These are phyloP conservation scores for Choanephora cucurbitarum DNA, from an alignment of 371 early-diverging fungal genomes.

Conservation along the genomic window DNA sequence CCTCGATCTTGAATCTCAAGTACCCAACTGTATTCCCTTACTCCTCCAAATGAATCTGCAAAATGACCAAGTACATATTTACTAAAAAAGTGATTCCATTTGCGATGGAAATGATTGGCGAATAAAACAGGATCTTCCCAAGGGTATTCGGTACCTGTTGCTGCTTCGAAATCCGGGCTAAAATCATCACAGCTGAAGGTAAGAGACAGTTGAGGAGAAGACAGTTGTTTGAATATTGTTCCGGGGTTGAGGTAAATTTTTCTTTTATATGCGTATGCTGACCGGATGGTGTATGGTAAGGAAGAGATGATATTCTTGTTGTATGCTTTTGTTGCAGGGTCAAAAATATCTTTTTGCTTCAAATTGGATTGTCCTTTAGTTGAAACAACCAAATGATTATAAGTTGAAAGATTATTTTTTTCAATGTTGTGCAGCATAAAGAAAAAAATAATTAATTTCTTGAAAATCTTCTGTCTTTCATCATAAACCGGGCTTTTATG, in stretches of 20 bases:
- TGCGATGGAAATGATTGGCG: neutral
- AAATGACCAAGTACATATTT: neutral
- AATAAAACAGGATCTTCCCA: conserved; percentile 11
- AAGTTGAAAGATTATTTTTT: neutral
- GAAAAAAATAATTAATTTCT: conserved; percentile 6
- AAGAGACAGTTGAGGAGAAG: conserved; percentile 8
- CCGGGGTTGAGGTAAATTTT: neutral
- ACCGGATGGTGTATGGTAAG: neutral
- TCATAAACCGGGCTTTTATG: neutral
- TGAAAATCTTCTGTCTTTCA: conserved; percentile 5
- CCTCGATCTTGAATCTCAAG: conserved; percentile 6
- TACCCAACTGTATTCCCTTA: conserved; percentile 1
- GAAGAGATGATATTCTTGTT: neutral
- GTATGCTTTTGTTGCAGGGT: neutral
- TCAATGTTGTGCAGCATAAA: conserved; percentile 4
- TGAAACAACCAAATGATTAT: neutral
- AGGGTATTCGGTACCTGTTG: neutral
- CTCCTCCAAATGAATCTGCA: conserved; percentile 2
- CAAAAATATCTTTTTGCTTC: neutral
- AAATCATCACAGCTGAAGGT: conserved; percentile 10
- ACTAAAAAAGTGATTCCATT: conserved; percentile 7
- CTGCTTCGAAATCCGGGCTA: neutral
- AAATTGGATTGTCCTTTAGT: neutral
- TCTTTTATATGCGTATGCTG: conserved; percentile 8
- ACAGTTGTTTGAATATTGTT: neutral